These are phyloP conservation scores for Amanita fuliginea DNA, from an alignment of 768 basidiomycete genomes.

Conservation along the genomic window DNA sequence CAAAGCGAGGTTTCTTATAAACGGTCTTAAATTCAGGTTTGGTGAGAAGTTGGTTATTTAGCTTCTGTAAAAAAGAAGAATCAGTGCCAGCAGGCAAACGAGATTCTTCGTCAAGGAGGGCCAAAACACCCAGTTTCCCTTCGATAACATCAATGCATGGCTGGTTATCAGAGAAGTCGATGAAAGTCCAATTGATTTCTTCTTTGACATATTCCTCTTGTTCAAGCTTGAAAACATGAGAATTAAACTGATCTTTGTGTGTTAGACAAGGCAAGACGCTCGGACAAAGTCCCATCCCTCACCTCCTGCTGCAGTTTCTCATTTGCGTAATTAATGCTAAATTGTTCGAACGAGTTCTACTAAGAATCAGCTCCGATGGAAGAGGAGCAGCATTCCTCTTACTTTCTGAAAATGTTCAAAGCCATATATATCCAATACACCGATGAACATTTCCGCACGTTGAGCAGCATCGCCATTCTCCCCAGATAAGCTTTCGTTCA, in stretches of 20 bases:
- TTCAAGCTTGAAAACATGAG: conserved; percentile 97
- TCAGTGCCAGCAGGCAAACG: conserved; percentile 92
- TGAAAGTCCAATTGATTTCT: conserved; percentile 99
- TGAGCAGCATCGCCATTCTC: conserved; percentile 86
- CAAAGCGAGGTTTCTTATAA: conserved; percentile 99
- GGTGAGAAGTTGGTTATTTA: conserved; percentile 65
- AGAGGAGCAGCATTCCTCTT: neutral
- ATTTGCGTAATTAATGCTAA: conserved; percentile 99
- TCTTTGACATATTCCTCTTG: conserved; percentile 99
- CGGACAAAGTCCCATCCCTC: conserved; percentile 9
- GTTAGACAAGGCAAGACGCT: conserved; percentile 7
- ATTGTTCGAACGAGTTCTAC: conserved; percentile 91
- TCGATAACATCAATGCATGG: conserved; percentile 98
- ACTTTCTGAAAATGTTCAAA: conserved; percentile 98
- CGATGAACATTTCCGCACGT: conserved; percentile 96
- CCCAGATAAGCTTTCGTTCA: conserved; percentile 95
- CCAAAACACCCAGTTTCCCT: conserved; percentile 90
- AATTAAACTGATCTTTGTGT: conserved; percentile 66
- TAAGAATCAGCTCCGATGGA: conserved; percentile 2
- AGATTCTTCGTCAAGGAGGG: conserved; percentile 95
- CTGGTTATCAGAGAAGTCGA: conserved; percentile 98
- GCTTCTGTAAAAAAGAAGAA: conserved; percentile 84
- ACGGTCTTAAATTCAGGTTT: conserved; percentile 81
- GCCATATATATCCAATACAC: conserved; percentile 96
- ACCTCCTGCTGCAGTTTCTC: conserved; percentile 98